A percentile compares a stretch with the other conserved stretches of the same genome.
phyloP scores from a whole-genome alignment of 108 stramenopile species.

The Fistulifera pelliculosa region DNA sequence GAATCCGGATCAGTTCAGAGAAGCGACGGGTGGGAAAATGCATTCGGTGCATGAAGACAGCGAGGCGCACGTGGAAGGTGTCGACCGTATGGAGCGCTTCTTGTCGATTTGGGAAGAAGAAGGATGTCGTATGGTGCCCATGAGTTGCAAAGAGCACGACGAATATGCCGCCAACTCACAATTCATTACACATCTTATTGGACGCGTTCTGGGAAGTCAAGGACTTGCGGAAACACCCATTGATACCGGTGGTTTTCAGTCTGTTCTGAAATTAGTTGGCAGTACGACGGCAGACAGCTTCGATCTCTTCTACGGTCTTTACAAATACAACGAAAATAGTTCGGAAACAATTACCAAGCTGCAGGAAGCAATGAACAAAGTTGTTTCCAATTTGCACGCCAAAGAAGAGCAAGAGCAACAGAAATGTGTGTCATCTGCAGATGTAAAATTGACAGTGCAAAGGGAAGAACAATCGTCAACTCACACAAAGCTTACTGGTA shows the following conservation, averaged over 20 bases:
- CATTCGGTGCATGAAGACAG: constrained; percentile 61
- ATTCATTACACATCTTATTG: constrained; percentile 98
- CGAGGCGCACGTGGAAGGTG: constrained; percentile 53
- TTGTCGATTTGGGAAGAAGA: constrained; percentile 96
- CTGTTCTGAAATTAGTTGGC: constrained; percentile 84
- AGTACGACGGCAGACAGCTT: constrained; percentile 94
- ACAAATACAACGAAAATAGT: constrained; percentile 88
- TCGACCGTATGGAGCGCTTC: constrained; percentile 88
- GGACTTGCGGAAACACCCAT: constrained; percentile 73
- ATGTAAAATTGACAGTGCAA: too few relatives aligned
- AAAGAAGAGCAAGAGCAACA: constrained; percentile 45
- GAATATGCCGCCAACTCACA: constrained; percentile 94
- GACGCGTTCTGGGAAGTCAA: constrained; percentile 91
- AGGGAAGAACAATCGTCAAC: too few relatives aligned
- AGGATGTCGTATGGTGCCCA: constrained; percentile 96
- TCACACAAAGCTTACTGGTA: too few relatives aligned
- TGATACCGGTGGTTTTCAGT: constrained; percentile 96
- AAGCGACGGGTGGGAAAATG: constrained; percentile 11
- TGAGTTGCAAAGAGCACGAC: constrained; percentile 94
- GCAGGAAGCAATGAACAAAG: constrained; percentile 52
- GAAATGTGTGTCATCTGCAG: not conserved
- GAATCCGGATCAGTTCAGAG: constrained; percentile 8
- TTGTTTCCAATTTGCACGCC: constrained; percentile 32
- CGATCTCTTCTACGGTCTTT: constrained; percentile 96
- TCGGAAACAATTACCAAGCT: constrained; percentile 47